Evolutionary conservation across 2,329 filamentous ascomycete genomes (phyloP).

Genomic region (Tolypocladium inflatum): DNA sequence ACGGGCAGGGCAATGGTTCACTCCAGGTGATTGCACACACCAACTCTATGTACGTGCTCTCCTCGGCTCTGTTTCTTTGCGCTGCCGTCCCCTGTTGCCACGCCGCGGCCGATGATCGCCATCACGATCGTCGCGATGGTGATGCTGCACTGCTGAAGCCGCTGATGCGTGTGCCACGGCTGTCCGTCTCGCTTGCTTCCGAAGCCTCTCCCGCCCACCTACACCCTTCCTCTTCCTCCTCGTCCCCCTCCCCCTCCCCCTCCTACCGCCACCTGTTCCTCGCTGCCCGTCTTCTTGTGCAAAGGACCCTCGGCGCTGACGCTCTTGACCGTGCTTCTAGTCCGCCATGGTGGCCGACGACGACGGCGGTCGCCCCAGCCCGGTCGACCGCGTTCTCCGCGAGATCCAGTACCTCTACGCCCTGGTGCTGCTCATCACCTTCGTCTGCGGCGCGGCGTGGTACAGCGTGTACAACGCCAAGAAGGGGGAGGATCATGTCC

Average conservation of each 20-base stretch:
- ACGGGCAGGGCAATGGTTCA: conserved; percentile 27
- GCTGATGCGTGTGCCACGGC: not conserved
- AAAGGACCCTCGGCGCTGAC: not conserved
- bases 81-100: conserved; percentile 7
- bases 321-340: conserved; percentile 7
- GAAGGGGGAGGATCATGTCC: conserved; percentile 35
- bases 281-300: not conserved
- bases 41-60: conserved; percentile 12
- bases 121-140: not conserved
- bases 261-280: not conserved
- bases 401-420: conserved; percentile 42
- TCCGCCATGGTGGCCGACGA: conserved; percentile 26
- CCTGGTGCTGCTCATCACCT: conserved; percentile 39
- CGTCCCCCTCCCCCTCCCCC: conserved; percentile 1
- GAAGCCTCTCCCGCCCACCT: not conserved
- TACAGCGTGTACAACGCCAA: conserved; percentile 44
- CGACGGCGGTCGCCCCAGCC: conserved; percentile 13
- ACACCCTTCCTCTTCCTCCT: not conserved
- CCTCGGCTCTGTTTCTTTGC: not conserved
- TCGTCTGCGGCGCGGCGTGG: conserved; percentile 39
- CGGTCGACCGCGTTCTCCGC: conserved; percentile 33
- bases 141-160: not conserved
- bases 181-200: not conserved
- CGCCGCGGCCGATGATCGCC: not conserved
- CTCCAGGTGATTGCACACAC: conserved; percentile 21